phyloP scores from a whole-genome alignment of 2,329 filamentous ascomycete species.

The Aureobasidium sp. region DNA sequence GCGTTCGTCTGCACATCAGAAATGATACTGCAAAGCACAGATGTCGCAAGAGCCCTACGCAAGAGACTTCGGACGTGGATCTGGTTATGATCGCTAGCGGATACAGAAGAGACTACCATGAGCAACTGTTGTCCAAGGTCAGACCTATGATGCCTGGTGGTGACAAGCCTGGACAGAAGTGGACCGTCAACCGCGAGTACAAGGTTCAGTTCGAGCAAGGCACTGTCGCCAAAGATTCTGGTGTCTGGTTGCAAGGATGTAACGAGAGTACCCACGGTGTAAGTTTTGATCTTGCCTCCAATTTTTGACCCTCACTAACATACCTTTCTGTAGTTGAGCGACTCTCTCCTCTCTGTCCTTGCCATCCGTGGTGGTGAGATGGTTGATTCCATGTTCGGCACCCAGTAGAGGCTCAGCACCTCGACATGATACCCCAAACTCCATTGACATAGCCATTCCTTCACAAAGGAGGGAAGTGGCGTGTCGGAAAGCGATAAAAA shows the following conservation, averaged over 20 bases:
- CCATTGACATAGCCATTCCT: not conserved
- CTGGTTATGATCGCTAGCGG: slow-evolving; percentile 81
- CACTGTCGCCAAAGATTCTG: slow-evolving; percentile 63
- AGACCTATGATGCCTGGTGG: slow-evolving; percentile 58
- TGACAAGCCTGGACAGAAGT: slow-evolving; percentile 42
- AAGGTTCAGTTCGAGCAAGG: slow-evolving; percentile 62
- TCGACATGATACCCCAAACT: not conserved
- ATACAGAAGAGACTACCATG: slow-evolving; percentile 70
- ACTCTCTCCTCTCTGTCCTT: slow-evolving; percentile 31
- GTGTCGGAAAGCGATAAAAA: not conserved
- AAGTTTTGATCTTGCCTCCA: slow-evolving; percentile 38
- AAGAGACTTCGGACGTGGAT: slow-evolving; percentile 67
- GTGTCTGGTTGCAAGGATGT: slow-evolving; percentile 89
- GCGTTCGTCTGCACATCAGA: slow-evolving; percentile 54
- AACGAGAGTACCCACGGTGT: slow-evolving; percentile 89
- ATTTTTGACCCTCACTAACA: not conserved
- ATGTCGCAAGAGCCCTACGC: slow-evolving; percentile 31
- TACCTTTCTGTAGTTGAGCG: slow-evolving; percentile 21
- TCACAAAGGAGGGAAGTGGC: not conserved
- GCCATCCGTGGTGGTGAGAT: slow-evolving; percentile 32
- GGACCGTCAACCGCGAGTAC: slow-evolving; percentile 72
- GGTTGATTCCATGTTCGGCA: slow-evolving; percentile 31
- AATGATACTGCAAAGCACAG: slow-evolving; percentile 40
- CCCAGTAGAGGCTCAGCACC: not conserved
- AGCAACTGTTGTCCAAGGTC: slow-evolving; percentile 62